A percentile compares a stretch with the other conserved stretches of the same genome.
Evolutionary conservation across 2,329 filamentous ascomycete genomes (phyloP).

Genomic region (Microsporum canis): DNA sequence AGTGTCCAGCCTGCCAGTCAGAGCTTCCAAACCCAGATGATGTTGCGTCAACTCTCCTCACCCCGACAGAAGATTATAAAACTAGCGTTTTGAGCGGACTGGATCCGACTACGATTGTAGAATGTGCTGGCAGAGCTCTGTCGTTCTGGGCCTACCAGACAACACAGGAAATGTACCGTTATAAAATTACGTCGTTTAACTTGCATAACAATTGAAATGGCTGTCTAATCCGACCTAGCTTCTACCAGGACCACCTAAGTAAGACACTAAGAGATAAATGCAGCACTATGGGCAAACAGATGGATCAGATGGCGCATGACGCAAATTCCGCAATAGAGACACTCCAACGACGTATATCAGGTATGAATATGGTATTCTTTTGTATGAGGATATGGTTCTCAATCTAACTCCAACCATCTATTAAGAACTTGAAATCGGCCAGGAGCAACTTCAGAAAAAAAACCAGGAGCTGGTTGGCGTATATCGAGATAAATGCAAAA

Average conservation of each 20-base stretch:
- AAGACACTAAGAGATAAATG: slow-evolving; percentile 65
- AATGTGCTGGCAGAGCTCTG: slow-evolving; percentile 68
- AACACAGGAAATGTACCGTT: slow-evolving; percentile 64
- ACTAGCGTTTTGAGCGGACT: slow-evolving; percentile 74
- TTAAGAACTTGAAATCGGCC: slow-evolving; percentile 48
- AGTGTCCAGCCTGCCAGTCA: slow-evolving; percentile 66
- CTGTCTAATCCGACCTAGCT: slow-evolving; percentile 32
- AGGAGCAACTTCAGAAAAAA: slow-evolving; percentile 54
- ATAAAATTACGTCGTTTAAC: background rate
- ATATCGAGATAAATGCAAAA: slow-evolving; percentile 59
- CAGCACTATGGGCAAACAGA: slow-evolving; percentile 48
- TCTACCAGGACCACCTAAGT: slow-evolving; percentile 65
- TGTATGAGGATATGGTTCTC: background rate
- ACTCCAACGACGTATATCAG: slow-evolving; percentile 53
- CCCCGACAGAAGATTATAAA: slow-evolving; percentile 80
- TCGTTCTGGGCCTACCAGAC: slow-evolving; percentile 80
- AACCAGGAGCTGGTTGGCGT: slow-evolving; percentile 59
- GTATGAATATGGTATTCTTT: slow-evolving; percentile 29
- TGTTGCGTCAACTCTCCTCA: slow-evolving; percentile 58
- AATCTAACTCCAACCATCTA: background rate
- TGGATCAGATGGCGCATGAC: slow-evolving; percentile 63
- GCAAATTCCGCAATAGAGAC: slow-evolving; percentile 60
- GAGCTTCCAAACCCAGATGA: slow-evolving; percentile 61
- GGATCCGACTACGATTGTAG: slow-evolving; percentile 70
- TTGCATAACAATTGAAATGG: background rate